These are phyloP conservation scores for Papiliotrema terrestris DNA, from an alignment of 1,284 basidiomycete species.

Conservation along the genomic window DNA sequence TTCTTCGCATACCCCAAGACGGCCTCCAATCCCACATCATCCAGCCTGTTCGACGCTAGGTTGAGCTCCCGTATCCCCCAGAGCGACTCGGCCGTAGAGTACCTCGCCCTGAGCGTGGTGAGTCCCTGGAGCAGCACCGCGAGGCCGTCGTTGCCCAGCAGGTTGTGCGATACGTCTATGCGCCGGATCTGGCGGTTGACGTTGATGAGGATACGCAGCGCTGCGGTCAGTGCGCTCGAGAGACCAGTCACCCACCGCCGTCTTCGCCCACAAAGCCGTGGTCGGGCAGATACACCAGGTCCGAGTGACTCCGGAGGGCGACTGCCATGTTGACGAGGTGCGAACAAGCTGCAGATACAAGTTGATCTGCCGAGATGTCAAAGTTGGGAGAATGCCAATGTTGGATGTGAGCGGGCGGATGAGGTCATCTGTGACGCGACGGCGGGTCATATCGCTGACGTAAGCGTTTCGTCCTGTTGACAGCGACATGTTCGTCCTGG, in stretches of 20 bases:
- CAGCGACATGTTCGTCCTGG: no score
- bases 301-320: conserved; percentile 28
- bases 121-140: conserved; percentile 36
- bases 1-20: conserved; percentile 35
- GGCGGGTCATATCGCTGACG: no score
- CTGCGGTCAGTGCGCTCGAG: conserved; percentile 13
- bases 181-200: conserved; percentile 33
- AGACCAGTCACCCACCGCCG: conserved; percentile 31
- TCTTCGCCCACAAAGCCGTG: conserved; percentile 40
- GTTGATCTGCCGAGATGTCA: no score
- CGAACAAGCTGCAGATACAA: no score
- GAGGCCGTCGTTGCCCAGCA: conserved; percentile 32
- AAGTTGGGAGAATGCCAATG: no score
- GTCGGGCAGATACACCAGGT: conserved; percentile 41
- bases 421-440: no score
- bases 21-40: conserved; percentile 25
- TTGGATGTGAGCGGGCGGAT: no score
- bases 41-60: conserved; percentile 28
- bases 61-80: conserved; percentile 43
- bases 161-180: conserved; percentile 41
- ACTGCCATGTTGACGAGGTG: conserved; percentile 21
- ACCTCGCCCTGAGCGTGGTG: conserved; percentile 18
- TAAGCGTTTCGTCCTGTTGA: no score
- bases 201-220: conserved; percentile 32
- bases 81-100: conserved; percentile 17